Evolutionary conservation across 2,329 filamentous ascomycete species (phyloP), one percentile per base, ranked within the genome.

Genomic region (Cercospora sesami): DNA sequence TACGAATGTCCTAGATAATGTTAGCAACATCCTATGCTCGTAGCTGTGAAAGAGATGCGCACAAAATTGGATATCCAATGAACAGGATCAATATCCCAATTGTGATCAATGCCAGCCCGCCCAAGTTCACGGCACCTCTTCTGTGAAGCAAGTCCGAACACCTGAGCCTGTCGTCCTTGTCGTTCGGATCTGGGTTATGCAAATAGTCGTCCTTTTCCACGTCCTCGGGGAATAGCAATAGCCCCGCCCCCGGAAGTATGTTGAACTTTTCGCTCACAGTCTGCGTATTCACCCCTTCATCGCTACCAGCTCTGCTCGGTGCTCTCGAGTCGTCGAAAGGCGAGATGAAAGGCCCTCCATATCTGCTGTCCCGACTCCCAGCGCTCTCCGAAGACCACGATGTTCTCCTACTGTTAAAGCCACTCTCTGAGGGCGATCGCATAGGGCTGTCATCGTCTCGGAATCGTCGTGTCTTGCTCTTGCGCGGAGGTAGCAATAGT

Each of bases 181-280:
- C 89, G 63, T 85, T 84, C 1, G 88, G 86, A 73, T 90, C 88
- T 0, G 90, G 90, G 73, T 91, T 91, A 76, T 92, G 90, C 69
- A 92, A 75, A 71, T 86, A 89, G 75, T 92, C 90, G 75, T 92
- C 90, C 74, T 90, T 90, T 77, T 92, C 90, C 23, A 91, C 86
- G 75, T 91, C 89, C 76, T 91, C 88, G 0, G 89, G 90, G 73
- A 89, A 91, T 21, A 91, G 79, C 48, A 92, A 77, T 63, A 91
- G 79, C 5, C 88, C 88, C 14, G 88, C 86, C 2, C 87, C 89
- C 0, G 90, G 89, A 76, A 87, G 82, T 63, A 92, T 91, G 75
- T 90, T 91, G 78, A 89, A 91, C 78, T 91, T 91, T 75, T 91
- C 88, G 16, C 88, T 87, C 3, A 91, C 89, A 1, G 89, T 91